Conservation (phyloP, 768 basidiomycete species). For the Punctularia strigosozonata region DNA sequence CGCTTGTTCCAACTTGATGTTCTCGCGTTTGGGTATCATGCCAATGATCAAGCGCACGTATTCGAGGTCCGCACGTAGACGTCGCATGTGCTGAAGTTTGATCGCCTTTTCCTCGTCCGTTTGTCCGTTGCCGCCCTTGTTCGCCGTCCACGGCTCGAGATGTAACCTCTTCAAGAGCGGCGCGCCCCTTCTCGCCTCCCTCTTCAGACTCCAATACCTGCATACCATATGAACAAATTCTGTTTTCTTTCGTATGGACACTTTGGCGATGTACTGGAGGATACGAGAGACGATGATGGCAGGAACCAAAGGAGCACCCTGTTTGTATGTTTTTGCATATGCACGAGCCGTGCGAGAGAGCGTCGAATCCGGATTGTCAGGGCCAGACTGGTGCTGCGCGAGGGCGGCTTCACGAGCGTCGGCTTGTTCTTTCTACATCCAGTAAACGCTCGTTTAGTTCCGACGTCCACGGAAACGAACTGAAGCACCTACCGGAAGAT, state of each 20-base stretch:
- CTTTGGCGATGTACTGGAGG: constrained; percentile 55
- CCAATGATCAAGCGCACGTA: constrained; percentile 55
- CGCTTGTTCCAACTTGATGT: constrained; percentile 59
- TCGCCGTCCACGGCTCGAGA: constrained; percentile 95
- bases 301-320: constrained; percentile 88
- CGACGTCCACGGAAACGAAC: not conserved
- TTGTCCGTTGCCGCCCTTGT: constrained; percentile 44
- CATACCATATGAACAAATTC: constrained; percentile 73
- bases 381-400: constrained; percentile 9
- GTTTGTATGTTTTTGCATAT: constrained; percentile 85
- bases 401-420: constrained; percentile 47
- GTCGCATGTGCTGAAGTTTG: constrained; percentile 59
- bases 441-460: not conserved
- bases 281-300: constrained; percentile 74
- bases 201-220: constrained; percentile 94
- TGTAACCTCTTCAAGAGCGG: constrained; percentile 88
- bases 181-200: constrained; percentile 87
- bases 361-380: not conserved
- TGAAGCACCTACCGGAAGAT: constrained; percentile 60
- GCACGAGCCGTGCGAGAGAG: constrained; percentile 51
- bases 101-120: constrained; percentile 74
- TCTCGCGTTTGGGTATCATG: constrained; percentile 67
- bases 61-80: constrained; percentile 68
- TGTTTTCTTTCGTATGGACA: constrained; percentile 61
- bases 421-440: constrained; percentile 51